Evolutionary conservation across 208 protist species (phyloP).

Genomic region (Crithidia brevicula): DNA sequence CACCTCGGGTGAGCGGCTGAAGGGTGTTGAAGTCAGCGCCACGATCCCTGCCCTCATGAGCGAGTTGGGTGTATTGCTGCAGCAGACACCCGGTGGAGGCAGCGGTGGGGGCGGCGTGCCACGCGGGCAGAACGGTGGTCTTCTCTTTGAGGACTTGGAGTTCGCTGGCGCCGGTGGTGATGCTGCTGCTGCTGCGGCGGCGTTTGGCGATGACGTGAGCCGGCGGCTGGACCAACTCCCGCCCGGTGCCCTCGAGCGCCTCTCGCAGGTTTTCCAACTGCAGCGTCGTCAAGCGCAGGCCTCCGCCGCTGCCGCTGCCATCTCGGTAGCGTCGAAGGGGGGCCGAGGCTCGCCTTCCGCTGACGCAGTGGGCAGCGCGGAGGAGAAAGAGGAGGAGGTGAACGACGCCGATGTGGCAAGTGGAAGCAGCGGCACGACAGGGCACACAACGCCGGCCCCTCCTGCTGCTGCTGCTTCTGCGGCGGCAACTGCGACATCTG

Average conservation of each 20-base stretch:
- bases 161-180: not conserved
- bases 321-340: not conserved
- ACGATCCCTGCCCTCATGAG: constrained; percentile 37
- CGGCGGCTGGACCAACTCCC: constrained; percentile 28
- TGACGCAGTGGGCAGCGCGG: constrained; percentile 16
- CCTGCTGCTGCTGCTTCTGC: not conserved
- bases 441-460: constrained; percentile 7
- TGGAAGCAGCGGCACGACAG: constrained; percentile 18
- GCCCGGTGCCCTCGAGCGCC: constrained; percentile 24
- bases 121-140: constrained; percentile 36
- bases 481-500: not conserved
- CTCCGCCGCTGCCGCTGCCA: not conserved
- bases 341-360: constrained; percentile 10
- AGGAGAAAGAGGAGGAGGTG: constrained; percentile 23
- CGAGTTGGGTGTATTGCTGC: constrained; percentile 33
- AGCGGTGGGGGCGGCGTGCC: constrained; percentile 11
- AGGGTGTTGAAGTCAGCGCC: constrained; percentile 31
- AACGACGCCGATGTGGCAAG: constrained; percentile 10
- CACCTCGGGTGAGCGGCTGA: constrained; percentile 29
- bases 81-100: constrained; percentile 27
- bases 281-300: constrained; percentile 24
- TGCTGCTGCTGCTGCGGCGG: constrained; percentile 8
- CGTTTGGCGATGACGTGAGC: constrained; percentile 22
- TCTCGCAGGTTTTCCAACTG: constrained; percentile 29
- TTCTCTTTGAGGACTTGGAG: constrained; percentile 36